These are phyloP conservation scores for Brasenia schreberi DNA, from an alignment of 164 flowering plant genomes.

Conservation along the genomic window DNA sequence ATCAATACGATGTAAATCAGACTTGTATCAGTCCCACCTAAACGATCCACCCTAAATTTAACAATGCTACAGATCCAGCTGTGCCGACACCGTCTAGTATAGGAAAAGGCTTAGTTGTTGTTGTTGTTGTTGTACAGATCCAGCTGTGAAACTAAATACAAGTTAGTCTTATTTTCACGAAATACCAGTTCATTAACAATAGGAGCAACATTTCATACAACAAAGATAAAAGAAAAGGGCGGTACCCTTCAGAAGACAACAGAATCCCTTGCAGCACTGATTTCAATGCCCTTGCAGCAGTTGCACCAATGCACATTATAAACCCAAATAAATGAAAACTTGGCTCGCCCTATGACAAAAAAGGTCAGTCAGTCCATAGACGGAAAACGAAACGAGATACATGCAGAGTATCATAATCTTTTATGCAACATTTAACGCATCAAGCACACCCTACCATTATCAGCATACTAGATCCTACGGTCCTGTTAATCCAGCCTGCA, in stretches of 20 bases:
- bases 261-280: slow-evolving; percentile 48
- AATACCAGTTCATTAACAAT: not conserved
- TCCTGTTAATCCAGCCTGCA: no score
- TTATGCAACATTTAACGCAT: not conserved
- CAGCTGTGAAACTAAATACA: not conserved
- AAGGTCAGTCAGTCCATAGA: not conserved
- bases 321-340: slow-evolving; percentile 56
- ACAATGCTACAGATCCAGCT: not conserved
- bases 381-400: not conserved
- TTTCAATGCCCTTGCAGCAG: slow-evolving; percentile 51
- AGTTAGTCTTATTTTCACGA: not conserved
- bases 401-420: not conserved
- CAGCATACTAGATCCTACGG: no score
- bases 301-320: slow-evolving; percentile 45
- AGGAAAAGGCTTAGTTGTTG: no score
- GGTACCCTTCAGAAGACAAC: slow-evolving; percentile 52
- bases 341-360: slow-evolving; percentile 44
- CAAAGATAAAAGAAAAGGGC: not conserved
- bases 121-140: no score
- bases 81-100: no score
- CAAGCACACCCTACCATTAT: no score
- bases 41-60: no score
- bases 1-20: no score
- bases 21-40: no score
- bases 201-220: not conserved